A percentile compares a stretch with the other conserved stretches of the same genome.
phyloP scores from a whole-genome alignment of 805 yeast species.

The Lipomyces spencermartinsiae region DNA sequence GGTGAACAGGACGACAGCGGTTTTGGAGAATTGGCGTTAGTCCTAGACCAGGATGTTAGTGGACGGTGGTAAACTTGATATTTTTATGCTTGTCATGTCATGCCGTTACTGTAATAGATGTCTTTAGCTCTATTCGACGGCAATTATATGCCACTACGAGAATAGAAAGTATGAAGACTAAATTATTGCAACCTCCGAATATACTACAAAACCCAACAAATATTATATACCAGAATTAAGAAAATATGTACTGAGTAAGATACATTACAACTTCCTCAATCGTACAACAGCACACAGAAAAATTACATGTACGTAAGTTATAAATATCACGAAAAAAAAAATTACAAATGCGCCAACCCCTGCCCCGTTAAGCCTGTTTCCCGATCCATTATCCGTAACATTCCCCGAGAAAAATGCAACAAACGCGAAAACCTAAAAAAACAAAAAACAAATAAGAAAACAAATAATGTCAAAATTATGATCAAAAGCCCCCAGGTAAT shows the following conservation, averaged over 20 bases:
- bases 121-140: too few relatives aligned
- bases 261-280: background rate
- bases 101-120: too few relatives aligned
- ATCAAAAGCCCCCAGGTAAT: background rate
- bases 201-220: background rate
- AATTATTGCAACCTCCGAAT: background rate
- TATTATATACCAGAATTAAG: background rate
- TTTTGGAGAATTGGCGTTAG: constrained; percentile 7
- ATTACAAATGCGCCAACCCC: background rate
- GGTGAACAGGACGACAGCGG: background rate
- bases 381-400: background rate
- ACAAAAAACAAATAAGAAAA: background rate
- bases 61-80: constrained; percentile 24
- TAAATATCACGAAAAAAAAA: background rate
- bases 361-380: background rate
- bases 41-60: constrained; percentile 25
- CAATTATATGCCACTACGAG: too few relatives aligned
- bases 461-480: background rate
- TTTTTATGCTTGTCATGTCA: background rate
- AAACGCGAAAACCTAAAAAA: background rate
- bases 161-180: background rate
- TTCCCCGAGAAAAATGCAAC: background rate
- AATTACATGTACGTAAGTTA: background rate
- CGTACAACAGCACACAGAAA: background rate
- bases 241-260: background rate